These are phyloP conservation scores for Thalassiosira allenii DNA, from an alignment of 352 stramenopile species.

Conservation along the genomic window DNA sequence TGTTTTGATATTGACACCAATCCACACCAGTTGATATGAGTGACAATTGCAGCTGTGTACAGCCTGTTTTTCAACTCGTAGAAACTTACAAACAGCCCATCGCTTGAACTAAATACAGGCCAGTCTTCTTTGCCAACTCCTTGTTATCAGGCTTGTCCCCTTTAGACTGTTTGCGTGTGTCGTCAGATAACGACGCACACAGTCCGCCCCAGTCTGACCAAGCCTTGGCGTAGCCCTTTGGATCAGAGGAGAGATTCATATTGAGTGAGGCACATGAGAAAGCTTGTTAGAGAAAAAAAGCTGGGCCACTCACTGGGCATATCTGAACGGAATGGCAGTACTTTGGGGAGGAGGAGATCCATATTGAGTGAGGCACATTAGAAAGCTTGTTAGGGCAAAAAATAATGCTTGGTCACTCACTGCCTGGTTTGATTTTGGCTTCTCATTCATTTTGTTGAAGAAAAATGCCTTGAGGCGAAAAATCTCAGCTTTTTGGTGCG, in stretches of 20 bases:
- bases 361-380: neutral
- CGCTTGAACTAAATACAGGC: conserved; percentile 59
- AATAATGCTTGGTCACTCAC: neutral
- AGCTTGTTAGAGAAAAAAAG: too few species aligned
- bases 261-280: too few species aligned
- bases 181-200: conserved; percentile 76
- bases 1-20: too few species aligned
- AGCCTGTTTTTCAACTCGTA: too few species aligned
- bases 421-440: conserved; percentile 83
- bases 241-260: neutral
- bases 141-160: conserved; percentile 42
- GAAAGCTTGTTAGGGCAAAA: too few species aligned
- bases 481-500: conserved; percentile 84
- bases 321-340: conserved; percentile 86
- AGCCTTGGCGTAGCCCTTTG: conserved; percentile 70
- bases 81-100: conserved; percentile 67
- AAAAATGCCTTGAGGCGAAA: conserved; percentile 86
- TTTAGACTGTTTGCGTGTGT: conserved; percentile 38
- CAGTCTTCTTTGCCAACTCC: conserved; percentile 57
- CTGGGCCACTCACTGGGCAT: too few species aligned
- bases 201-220: conserved; percentile 85
- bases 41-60: too few species aligned
- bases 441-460: conserved; percentile 74
- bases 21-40: too few species aligned
- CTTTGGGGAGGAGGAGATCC: neutral